These are phyloP conservation scores for Lathyrus sativus DNA, from an alignment of 306 rosid species.

Conservation along the genomic window DNA sequence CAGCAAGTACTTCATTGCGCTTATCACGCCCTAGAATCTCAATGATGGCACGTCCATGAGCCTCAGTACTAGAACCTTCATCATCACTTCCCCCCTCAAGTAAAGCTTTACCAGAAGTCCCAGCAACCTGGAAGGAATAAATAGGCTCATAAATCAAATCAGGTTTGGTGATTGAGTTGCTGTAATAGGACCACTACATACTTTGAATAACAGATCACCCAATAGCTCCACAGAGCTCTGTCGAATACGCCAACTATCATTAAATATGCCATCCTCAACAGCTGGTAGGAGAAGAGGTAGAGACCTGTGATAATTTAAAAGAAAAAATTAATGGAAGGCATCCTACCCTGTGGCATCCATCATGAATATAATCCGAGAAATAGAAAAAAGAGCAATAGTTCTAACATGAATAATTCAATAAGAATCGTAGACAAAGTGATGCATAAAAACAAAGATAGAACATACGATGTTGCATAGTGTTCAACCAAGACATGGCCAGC, in stretches of 20 bases:
- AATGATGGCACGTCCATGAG: conserved; percentile 97
- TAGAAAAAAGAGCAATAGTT: conserved; percentile 10
- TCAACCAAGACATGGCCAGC: conserved; percentile 97
- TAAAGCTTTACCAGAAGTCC: conserved; percentile 98
- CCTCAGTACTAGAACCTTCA: conserved; percentile 99
- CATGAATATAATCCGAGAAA: conserved; percentile 19
- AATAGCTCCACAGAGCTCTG: conserved; percentile 96
- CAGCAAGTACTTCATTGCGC: conserved; percentile 94
- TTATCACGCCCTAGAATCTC: conserved; percentile 87
- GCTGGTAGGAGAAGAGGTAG: conserved; percentile 94
- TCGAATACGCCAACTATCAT: conserved; percentile 95
- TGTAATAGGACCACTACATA: conserved; percentile 39
- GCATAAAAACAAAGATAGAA: conserved; percentile 25
- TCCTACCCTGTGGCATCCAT: background rate
- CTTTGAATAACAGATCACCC: conserved; percentile 96
- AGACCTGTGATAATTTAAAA: conserved; percentile 53
- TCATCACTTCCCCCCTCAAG: conserved; percentile 99
- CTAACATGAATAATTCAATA: conserved; percentile 7
- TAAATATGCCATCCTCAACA: conserved; percentile 96
- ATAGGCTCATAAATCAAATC: conserved; percentile 22
- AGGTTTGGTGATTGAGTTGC: conserved; percentile 13
- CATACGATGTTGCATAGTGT: conserved; percentile 97
- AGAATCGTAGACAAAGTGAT: conserved; percentile 10
- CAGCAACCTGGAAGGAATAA: conserved; percentile 78
- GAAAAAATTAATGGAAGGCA: conserved; percentile 18